phyloP scores from a whole-genome alignment of 2,329 filamentous ascomycete species.

The Dothistroma pini region DNA sequence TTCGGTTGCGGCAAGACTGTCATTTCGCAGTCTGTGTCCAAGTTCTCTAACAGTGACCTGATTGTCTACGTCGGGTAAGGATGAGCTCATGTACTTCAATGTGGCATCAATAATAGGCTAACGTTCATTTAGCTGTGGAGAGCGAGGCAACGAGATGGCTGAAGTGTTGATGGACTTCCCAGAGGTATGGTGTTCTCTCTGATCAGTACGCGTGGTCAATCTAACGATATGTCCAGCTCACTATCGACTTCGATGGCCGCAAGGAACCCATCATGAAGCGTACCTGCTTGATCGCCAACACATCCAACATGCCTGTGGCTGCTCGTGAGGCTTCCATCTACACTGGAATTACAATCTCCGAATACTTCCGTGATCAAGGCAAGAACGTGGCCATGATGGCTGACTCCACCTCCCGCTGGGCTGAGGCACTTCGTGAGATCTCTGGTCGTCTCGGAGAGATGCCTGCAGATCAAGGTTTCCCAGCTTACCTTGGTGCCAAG shows the following conservation, averaged over 20 bases:
- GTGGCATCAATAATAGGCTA: not conserved
- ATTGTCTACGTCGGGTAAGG: slow-evolving; percentile 84
- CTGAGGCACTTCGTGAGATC: slow-evolving; percentile 96
- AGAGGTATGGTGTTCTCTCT: slow-evolving; percentile 52
- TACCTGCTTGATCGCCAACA: slow-evolving; percentile 96
- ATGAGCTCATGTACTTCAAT: not conserved
- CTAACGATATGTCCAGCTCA: slow-evolving; percentile 53
- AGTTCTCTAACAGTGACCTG: slow-evolving; percentile 99
- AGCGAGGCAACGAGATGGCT: slow-evolving; percentile 99
- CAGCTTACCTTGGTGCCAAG: slow-evolving; percentile 93
- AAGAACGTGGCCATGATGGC: slow-evolving; percentile 99
- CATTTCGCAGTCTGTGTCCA: slow-evolving; percentile 97
- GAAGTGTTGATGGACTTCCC: slow-evolving; percentile 99
- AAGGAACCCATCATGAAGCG: slow-evolving; percentile 99
- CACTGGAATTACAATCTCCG: slow-evolving; percentile 84
- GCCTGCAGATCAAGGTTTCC: slow-evolving; percentile 99
- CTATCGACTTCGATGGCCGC: slow-evolving; percentile 88
- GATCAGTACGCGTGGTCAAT: not conserved
- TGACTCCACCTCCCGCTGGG: slow-evolving; percentile 96
- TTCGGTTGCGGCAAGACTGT: slow-evolving; percentile 99
- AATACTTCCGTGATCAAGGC: slow-evolving; percentile 96
- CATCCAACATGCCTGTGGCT: slow-evolving; percentile 99
- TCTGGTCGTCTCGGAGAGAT: slow-evolving; percentile 99
- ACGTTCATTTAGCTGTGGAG: slow-evolving; percentile 52
- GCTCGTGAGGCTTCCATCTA: slow-evolving; percentile 99